phyloP scores from a whole-genome alignment of 805 yeast species.

The Starmera amethionina region DNA sequence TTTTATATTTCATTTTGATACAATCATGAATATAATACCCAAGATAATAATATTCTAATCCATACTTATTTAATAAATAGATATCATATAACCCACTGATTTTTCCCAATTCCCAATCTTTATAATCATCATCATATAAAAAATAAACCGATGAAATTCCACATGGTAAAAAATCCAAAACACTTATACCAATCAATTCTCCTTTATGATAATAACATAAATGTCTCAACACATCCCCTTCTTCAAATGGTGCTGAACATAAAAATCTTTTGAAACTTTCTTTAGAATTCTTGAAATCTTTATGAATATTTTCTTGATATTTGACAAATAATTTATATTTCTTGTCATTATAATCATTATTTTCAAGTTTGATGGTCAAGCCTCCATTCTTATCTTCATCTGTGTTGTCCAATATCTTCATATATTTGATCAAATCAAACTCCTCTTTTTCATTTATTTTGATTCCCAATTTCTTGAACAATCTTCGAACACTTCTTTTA shows the following conservation, averaged over 20 bases:
- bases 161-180: constrained; percentile 66
- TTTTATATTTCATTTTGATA: constrained; percentile 74
- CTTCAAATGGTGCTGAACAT: constrained; percentile 56
- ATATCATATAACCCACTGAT: constrained; percentile 68
- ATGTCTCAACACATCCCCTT: constrained; percentile 51
- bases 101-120: constrained; percentile 64
- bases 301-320: constrained; percentile 66
- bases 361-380: constrained; percentile 39
- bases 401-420: constrained; percentile 24
- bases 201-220: constrained; percentile 65
- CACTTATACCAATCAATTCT: constrained; percentile 62
- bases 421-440: constrained; percentile 23
- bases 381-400: constrained; percentile 10
- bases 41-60: constrained; percentile 49
- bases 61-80: constrained; percentile 36
- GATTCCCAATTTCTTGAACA: constrained; percentile 20
- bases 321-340: constrained; percentile 54
- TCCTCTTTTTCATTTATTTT: constrained; percentile 6
- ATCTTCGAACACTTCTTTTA: constrained; percentile 53
- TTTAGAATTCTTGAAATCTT: constrained; percentile 41
- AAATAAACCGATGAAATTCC: constrained; percentile 80
- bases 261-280: constrained; percentile 53
- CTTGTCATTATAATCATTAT: constrained; percentile 40
- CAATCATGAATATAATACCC: constrained; percentile 80
- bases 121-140: constrained; percentile 78